Conservation (phyloP, 352 stramenopile species). For the Phytophthora sojae region DNA sequence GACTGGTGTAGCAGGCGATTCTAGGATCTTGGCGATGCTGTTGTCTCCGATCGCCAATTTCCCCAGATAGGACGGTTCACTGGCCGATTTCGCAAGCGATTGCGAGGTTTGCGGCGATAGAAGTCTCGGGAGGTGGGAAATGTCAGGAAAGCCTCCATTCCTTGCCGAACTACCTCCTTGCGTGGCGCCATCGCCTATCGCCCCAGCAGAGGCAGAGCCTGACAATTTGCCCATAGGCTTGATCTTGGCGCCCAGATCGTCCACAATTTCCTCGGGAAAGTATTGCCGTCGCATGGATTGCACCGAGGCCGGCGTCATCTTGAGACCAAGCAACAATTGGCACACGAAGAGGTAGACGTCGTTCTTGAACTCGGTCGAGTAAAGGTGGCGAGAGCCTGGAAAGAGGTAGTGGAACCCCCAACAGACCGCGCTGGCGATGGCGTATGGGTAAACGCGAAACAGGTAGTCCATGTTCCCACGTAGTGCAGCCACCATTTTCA, state of each 20-base stretch:
- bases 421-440: slow-evolving; percentile 77
- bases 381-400: slow-evolving; percentile 87
- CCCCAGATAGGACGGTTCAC: slow-evolving; percentile 59
- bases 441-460: slow-evolving; percentile 91
- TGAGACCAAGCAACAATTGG: slow-evolving; percentile 74
- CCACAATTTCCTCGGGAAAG: slow-evolving; percentile 81
- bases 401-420: slow-evolving; percentile 91
- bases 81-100: slow-evolving; percentile 48
- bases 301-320: slow-evolving; percentile 71
- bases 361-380: slow-evolving; percentile 84
- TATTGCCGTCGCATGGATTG: slow-evolving; percentile 71
- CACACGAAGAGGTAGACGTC: slow-evolving; percentile 79
- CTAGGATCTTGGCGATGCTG: slow-evolving; percentile 66
- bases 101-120: slow-evolving; percentile 37
- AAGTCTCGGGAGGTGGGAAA: slow-evolving; percentile 38
- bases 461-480: slow-evolving; percentile 85
- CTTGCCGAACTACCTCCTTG: slow-evolving; percentile 13
- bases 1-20: slow-evolving; percentile 10
- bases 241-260: slow-evolving; percentile 52
- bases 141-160: slow-evolving; percentile 17
- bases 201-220: slow-evolving; percentile 14
- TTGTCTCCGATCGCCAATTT: slow-evolving; percentile 63
- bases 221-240: slow-evolving; percentile 43
- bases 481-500: slow-evolving; percentile 80
- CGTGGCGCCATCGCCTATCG: slow-evolving; percentile 11